phyloP scores from a whole-genome alignment of 352 stramenopile genomes.

The Phytophthora niederhauseri region DNA sequence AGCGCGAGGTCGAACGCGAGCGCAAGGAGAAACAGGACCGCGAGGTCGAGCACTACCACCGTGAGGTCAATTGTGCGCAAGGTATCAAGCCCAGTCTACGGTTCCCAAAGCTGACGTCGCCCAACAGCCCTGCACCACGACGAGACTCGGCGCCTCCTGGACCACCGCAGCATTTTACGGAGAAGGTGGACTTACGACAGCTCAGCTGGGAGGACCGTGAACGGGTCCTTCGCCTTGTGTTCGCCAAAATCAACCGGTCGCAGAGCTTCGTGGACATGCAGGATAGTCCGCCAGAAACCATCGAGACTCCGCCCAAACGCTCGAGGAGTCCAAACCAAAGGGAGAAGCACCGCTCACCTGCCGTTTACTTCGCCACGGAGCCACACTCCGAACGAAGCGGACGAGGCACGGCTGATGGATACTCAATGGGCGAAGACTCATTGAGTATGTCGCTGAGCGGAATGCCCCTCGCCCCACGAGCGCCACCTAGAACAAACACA shows the following conservation, averaged over 20 bases:
- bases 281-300: conserved; percentile 14
- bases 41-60: conserved; percentile 62
- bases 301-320: conserved; percentile 21
- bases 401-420: conserved; percentile 15
- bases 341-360: conserved; percentile 22
- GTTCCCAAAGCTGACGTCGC: conserved; percentile 53
- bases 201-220: conserved; percentile 93
- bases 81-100: conserved; percentile 43
- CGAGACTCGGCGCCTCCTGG: conserved; percentile 10
- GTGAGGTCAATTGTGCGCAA: conserved; percentile 51
- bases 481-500: conserved; percentile 17
- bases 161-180: conserved; percentile 43
- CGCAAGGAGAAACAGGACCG: conserved; percentile 50
- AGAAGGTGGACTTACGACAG: conserved; percentile 89
- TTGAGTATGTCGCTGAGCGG: conserved; percentile 68
- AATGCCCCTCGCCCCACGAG: conserved; percentile 45
- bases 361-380: conserved; percentile 70
- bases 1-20: conserved; percentile 69
- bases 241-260: conserved; percentile 93
- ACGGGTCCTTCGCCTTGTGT: conserved; percentile 92
- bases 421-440: conserved; percentile 17
- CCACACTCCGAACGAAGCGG: conserved; percentile 23
- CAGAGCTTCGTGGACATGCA: conserved; percentile 56
- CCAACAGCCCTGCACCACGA: conserved; percentile 14
- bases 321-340: conserved; percentile 24